phyloP scores from a whole-genome alignment of 2,329 filamentous ascomycete genomes.

The Hyphodiscus sp. region DNA sequence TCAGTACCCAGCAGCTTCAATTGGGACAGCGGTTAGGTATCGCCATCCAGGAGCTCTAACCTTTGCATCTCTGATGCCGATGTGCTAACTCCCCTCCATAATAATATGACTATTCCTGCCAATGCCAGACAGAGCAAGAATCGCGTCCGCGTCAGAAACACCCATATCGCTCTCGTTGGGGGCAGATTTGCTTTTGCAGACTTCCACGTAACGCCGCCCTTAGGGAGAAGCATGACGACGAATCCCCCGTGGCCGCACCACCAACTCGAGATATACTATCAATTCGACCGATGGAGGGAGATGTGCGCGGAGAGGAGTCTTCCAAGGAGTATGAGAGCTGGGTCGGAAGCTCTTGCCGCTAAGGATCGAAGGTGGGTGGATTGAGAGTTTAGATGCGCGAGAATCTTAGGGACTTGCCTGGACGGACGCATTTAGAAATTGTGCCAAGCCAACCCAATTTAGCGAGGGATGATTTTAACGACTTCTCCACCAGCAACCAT shows the following conservation, averaged over 20 bases:
- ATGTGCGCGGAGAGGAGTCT: constrained; percentile 9
- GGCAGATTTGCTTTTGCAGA: constrained; percentile 74
- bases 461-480: background rate
- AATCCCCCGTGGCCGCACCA: constrained; percentile 37
- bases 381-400: constrained; percentile 16
- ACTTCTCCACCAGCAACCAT: background rate
- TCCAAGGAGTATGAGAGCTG: constrained; percentile 1
- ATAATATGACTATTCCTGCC: constrained; percentile 63
- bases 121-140: constrained; percentile 70
- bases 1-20: constrained; percentile 9
- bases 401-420: background rate
- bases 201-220: constrained; percentile 90
- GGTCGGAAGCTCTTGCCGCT: constrained; percentile 16
- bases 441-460: constrained; percentile 7
- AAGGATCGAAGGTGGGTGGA: constrained; percentile 8
- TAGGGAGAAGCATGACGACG: constrained; percentile 76
- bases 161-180: constrained; percentile 64
- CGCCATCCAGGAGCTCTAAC: constrained; percentile 39
- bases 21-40: constrained; percentile 1
- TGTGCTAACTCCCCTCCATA: constrained; percentile 81
- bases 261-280: constrained; percentile 26
- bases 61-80: constrained; percentile 86
- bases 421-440: constrained; percentile 13
- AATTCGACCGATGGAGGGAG: constrained; percentile 19
- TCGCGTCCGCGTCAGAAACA: constrained; percentile 68